Evolutionary conservation across 345 rosid species (phyloP).

Genomic region (Aquilaria sinensis): DNA sequence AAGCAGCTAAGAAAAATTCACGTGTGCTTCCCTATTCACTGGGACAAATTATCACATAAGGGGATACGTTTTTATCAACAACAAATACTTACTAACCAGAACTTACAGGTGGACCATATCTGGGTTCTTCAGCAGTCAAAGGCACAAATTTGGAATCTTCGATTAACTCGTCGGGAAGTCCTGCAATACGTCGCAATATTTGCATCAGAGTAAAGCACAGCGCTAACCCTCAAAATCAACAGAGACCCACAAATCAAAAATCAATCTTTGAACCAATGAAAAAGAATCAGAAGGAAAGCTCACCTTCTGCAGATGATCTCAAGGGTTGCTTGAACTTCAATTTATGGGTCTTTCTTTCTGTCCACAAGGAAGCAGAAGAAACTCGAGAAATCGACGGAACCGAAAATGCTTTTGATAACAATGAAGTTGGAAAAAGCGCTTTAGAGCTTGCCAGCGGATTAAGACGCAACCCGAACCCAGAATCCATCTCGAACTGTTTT

Average conservation of each 20-base stretch:
- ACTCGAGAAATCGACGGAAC: slow-evolving; percentile 4
- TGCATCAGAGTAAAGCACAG: neutral
- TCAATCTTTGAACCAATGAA: neutral
- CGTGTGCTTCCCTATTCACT: neutral
- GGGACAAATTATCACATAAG: neutral
- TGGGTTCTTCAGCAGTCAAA: slow-evolving; percentile 59
- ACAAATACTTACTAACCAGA: slow-evolving; percentile 28
- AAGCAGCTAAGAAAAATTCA: neutral
- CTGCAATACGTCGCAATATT: slow-evolving; percentile 21
- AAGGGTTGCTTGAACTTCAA: slow-evolving; percentile 24
- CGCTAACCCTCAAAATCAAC: neutral
- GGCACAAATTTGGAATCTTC: slow-evolving; percentile 88
- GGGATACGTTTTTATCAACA: neutral
- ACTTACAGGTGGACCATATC: slow-evolving; percentile 89
- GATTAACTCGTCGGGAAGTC: slow-evolving; percentile 36
- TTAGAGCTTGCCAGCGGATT: slow-evolving; percentile 6
- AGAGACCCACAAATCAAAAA: slow-evolving; percentile 2
- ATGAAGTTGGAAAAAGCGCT: slow-evolving; percentile 17
- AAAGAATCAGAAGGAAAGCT: slow-evolving; percentile 1
- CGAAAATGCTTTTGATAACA: slow-evolving; percentile 7
- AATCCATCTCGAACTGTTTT: slow-evolving; percentile 15
- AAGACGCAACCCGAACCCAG: slow-evolving; percentile 17
- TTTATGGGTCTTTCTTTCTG: slow-evolving; percentile 7
- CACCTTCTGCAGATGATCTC: slow-evolving; percentile 46
- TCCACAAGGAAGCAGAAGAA: slow-evolving; percentile 20